phyloP scores from a whole-genome alignment of 2,329 filamentous ascomycete species.

The Onygenales sp. region DNA sequence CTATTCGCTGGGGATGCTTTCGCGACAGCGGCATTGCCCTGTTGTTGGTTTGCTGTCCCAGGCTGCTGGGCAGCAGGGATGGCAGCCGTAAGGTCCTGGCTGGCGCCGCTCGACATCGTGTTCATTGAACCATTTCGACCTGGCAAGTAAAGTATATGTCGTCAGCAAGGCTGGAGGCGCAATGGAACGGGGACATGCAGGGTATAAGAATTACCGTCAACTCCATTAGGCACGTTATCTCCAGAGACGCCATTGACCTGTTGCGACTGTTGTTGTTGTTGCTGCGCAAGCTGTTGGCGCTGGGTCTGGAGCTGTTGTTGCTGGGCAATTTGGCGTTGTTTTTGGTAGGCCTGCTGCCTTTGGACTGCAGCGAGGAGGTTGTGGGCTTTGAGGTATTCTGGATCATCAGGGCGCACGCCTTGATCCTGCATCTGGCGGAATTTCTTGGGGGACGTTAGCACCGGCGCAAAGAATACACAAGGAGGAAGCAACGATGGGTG shows the following conservation, averaged over 20 bases:
- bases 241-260: constrained; percentile 29
- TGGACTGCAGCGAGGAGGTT: constrained; percentile 66
- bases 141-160: constrained; percentile 11
- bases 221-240: constrained; percentile 29
- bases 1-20: constrained; percentile 33
- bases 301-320: constrained; percentile 36
- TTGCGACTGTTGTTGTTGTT: constrained; percentile 28
- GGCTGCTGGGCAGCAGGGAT: constrained; percentile 12
- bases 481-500: neutral
- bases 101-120: constrained; percentile 21
- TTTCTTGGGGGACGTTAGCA: constrained; percentile 52
- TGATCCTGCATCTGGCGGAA: constrained; percentile 80
- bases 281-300: constrained; percentile 37
- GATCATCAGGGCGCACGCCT: constrained; percentile 71
- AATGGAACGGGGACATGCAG: neutral
- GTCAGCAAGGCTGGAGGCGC: neutral
- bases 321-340: constrained; percentile 39
- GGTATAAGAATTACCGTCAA: constrained; percentile 25
- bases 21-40: constrained; percentile 22
- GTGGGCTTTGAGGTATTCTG: constrained; percentile 76
- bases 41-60: constrained; percentile 11
- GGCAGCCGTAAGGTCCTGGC: constrained; percentile 16
- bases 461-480: neutral
- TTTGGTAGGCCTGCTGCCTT: constrained; percentile 49
- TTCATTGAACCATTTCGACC: constrained; percentile 25